Evolutionary conservation across 768 basidiomycete species (phyloP), one percentile per base, ranked within the genome.

Genomic region (Lyophyllum decastes): DNA sequence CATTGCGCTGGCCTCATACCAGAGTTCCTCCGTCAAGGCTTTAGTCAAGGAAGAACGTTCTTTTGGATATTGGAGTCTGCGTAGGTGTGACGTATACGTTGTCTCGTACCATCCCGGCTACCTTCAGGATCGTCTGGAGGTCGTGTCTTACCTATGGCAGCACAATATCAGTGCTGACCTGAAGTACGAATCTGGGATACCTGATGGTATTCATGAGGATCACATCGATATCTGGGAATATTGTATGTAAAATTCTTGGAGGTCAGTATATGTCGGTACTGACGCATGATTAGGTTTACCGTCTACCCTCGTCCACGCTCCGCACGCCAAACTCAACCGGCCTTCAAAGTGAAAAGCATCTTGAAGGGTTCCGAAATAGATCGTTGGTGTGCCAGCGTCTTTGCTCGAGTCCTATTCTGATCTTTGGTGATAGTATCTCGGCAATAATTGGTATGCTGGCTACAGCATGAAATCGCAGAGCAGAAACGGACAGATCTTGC

Each of bases 11-110:
- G 90, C 89, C 0, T 76, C 84, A 1, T 89, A 83, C 66, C 91
- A 94, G 66, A 83, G 79, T 40, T 81, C 82, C 9, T 86, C 87
- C 0, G 81, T 91, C 35, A 86, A 85, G 67, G 80, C 81, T 2
- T 77, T 92, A 5, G 76, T 92, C 52, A 92, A 89, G 68, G 90
- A 92, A 65, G 84, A 87, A 58, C 83, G 85, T 11, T 92, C 93
- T 0, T 94, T 92, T 59, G 92, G 93, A 0, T 90, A 85, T 66
- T 94, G 90, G 91, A 90, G 90, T 70, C 92, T 92, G n/a, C 81
- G 92, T 16, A 79, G 91, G 38, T 94, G 93, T 62, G 92, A 94
- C 61, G 92, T 94, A 11, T 94, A 94, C 61, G 79, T 94, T 12
- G 84, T 92, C 25, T 90, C 90, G 0, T 90, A 87, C 58, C 86